phyloP scores from a whole-genome alignment of 2,329 filamentous ascomycete genomes.

The Zymoseptoria brevis region DNA sequence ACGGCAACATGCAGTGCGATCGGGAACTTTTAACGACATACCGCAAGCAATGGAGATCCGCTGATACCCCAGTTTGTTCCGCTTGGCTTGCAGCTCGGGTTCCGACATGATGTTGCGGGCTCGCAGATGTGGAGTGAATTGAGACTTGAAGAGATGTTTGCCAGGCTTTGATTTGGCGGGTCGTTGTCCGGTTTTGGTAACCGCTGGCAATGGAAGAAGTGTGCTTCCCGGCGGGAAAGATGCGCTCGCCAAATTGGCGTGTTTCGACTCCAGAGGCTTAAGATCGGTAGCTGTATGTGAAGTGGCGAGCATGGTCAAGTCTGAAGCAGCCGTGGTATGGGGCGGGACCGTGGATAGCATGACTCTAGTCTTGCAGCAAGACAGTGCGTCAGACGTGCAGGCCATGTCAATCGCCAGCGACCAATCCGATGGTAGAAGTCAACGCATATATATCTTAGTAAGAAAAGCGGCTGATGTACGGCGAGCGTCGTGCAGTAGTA shows the following conservation, averaged over 20 bases:
- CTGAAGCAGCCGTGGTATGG: slow-evolving; percentile 5
- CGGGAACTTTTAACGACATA: slow-evolving; percentile 46
- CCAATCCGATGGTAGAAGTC: background rate
- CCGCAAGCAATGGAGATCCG: slow-evolving; percentile 91
- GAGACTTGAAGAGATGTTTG: slow-evolving; percentile 33
- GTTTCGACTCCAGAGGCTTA: slow-evolving; percentile 10
- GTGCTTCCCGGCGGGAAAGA: slow-evolving; percentile 13
- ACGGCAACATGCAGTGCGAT: background rate
- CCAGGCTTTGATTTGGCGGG: slow-evolving; percentile 34
- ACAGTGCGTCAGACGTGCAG: background rate
- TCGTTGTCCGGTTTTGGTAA: slow-evolving; percentile 29
- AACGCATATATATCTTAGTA: background rate
- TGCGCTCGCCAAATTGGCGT: slow-evolving; percentile 9
- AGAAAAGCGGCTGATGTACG: background rate
- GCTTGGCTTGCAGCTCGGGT: slow-evolving; percentile 53
- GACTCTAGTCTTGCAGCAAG: slow-evolving; percentile 2
- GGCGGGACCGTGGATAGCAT: slow-evolving; percentile 12
- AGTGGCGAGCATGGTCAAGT: slow-evolving; percentile 2
- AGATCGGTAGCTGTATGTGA: slow-evolving; percentile 7
- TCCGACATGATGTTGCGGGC: slow-evolving; percentile 37
- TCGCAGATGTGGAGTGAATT: slow-evolving; percentile 43
- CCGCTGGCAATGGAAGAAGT: slow-evolving; percentile 2
- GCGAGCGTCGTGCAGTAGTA: background rate
- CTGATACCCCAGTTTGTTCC: slow-evolving; percentile 93
- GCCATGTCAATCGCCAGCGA: background rate